Conservation (phyloP, 768 basidiomycete genomes). For the Russula lepida region DNA sequence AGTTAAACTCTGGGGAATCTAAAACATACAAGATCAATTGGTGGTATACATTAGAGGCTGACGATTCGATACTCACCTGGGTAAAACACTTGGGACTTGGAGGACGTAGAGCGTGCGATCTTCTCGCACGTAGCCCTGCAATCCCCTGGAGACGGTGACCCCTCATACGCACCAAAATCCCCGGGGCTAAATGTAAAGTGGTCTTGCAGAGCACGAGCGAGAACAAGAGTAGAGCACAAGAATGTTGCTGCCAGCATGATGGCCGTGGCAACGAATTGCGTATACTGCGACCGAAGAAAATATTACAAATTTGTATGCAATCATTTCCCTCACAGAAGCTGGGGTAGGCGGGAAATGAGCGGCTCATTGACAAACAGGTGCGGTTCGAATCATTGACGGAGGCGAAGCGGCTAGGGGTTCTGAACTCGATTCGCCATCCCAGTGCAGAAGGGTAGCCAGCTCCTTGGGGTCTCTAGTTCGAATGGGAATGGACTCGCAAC, state of each 20-base stretch:
- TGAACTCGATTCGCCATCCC: no score
- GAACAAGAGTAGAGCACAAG: neutral
- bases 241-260: neutral
- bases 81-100: conserved; percentile 4
- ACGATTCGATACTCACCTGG: neutral
- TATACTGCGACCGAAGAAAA: neutral
- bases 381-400: no score
- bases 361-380: neutral
- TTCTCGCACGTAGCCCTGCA: neutral
- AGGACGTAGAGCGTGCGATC: neutral
- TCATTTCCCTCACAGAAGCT: neutral
- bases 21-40: neutral
- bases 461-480: no score
- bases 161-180: neutral
- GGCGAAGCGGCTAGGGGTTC: no score
- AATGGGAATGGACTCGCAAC: no score
- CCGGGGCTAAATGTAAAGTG: neutral
- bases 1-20: conserved; percentile 7
- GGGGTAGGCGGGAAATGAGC: neutral
- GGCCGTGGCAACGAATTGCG: neutral
- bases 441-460: no score
- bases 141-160: neutral
- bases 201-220: neutral
- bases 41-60: neutral
- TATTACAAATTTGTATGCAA: neutral